Evolutionary conservation across 169 alveolate species (phyloP).

Genomic region (Cryptosporidium parvum): DNA sequence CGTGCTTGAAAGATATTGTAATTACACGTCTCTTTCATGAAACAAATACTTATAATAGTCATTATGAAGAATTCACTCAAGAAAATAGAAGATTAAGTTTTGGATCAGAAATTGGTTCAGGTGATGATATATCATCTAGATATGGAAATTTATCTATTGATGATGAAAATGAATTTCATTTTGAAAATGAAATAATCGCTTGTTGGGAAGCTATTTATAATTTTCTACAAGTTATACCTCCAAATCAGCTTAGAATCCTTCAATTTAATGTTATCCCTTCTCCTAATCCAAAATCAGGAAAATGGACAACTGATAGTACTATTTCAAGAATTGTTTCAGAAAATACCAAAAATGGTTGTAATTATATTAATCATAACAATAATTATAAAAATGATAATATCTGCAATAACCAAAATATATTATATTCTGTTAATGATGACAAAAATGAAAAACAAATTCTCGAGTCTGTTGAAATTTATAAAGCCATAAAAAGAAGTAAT

Average conservation of each 20-base stretch:
- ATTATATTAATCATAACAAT: background rate
- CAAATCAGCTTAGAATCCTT: conserved; percentile 68
- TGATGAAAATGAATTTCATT: background rate
- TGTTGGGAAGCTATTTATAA: conserved; percentile 62
- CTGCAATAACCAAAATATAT: background rate
- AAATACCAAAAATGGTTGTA: background rate
- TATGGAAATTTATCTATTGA: background rate
- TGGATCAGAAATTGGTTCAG: background rate
- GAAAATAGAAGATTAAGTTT: background rate
- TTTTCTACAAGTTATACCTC: conserved; percentile 51
- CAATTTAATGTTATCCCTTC: conserved; percentile 60
- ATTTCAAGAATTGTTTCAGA: conserved; percentile 38
- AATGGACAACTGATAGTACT: conserved; percentile 41
- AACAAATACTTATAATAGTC: background rate
- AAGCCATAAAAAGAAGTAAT: conserved; percentile 24
- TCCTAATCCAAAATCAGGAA: conserved; percentile 59
- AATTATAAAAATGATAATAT: background rate
- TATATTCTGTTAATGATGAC: background rate
- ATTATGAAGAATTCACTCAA: background rate
- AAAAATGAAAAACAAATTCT: background rate
- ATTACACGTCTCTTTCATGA: conserved; percentile 62
- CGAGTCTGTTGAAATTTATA: conserved; percentile 19
- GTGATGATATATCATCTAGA: too few relatives aligned
- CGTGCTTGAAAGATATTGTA: conserved; percentile 35
- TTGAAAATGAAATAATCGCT: background rate